These are phyloP conservation scores for Haematococcus lacustris DNA, from an alignment of 139 green algal species.

Conservation along the genomic window DNA sequence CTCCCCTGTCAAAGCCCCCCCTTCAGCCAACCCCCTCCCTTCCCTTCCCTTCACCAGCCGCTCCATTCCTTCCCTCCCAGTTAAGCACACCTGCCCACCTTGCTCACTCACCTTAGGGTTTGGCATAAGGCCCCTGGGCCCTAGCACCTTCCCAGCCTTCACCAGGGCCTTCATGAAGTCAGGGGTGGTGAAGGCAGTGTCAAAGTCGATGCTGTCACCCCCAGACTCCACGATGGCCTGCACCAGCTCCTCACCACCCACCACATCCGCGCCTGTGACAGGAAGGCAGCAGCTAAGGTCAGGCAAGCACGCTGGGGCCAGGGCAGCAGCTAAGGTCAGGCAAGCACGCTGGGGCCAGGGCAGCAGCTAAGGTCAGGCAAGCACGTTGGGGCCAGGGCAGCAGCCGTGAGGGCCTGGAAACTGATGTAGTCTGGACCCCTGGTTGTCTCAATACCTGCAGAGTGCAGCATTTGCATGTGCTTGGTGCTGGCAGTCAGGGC, in stretches of 20 bases:
- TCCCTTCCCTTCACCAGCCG: not conserved
- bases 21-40: not conserved
- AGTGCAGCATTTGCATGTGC: not conserved
- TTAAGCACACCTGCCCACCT: not conserved
- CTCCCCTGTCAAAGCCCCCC: not conserved
- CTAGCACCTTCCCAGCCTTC: conserved; percentile 70
- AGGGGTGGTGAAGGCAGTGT: conserved; percentile 47
- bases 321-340: too few relatives aligned
- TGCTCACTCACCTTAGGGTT: conserved; percentile 78
- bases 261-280: not conserved
- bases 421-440: not conserved
- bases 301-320: not conserved
- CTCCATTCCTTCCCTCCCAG: not conserved
- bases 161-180: conserved; percentile 75
- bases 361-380: too few relatives aligned
- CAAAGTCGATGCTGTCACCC: not conserved
- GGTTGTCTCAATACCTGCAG: not conserved
- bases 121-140: conserved; percentile 94
- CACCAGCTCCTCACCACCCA: not conserved
- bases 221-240: not conserved
- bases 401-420: not conserved
- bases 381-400: not conserved
- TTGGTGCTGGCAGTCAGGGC: not conserved
- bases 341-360: too few relatives aligned
- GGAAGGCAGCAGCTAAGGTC: not conserved